Conservation (phyloP, 805 yeast species). For the Candida patagonica region DNA sequence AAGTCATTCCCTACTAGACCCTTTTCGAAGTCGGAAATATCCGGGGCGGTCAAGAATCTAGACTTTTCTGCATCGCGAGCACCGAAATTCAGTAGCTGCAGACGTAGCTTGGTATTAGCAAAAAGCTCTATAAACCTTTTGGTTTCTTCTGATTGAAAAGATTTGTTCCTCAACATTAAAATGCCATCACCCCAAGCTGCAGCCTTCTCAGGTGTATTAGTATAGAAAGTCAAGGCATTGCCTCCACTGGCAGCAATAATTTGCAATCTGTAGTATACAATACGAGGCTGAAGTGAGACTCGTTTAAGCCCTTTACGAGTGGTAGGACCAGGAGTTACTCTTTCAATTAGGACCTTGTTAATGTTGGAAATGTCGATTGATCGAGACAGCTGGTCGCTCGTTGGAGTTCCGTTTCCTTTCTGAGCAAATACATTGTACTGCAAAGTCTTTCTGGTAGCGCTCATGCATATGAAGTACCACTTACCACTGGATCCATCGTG, state of each 20-base stretch:
- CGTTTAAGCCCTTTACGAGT: slow-evolving; percentile 31
- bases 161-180: slow-evolving; percentile 38
- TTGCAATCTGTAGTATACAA: slow-evolving; percentile 46
- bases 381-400: slow-evolving; percentile 31
- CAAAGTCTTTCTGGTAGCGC: slow-evolving; percentile 56
- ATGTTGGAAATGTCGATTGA: slow-evolving; percentile 24
- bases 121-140: slow-evolving; percentile 36
- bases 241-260: slow-evolving; percentile 35
- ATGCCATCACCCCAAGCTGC: slow-evolving; percentile 76
- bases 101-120: slow-evolving; percentile 37
- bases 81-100: slow-evolving; percentile 40
- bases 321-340: slow-evolving; percentile 26
- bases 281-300: slow-evolving; percentile 50
- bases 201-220: slow-evolving; percentile 60
- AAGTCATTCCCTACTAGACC: slow-evolving; percentile 12
- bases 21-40: slow-evolving; percentile 5
- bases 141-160: slow-evolving; percentile 35
- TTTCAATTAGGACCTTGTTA: slow-evolving; percentile 39
- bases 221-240: slow-evolving; percentile 47
- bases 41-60: slow-evolving; percentile 1
- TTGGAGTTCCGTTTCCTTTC: slow-evolving; percentile 41
- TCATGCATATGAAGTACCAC: slow-evolving; percentile 45
- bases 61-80: slow-evolving; percentile 19
- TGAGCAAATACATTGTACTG: slow-evolving; percentile 50
- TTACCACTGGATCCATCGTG: slow-evolving; percentile 10